phyloP scores from a whole-genome alignment of 2,329 filamentous ascomycete genomes.

The Ustulina deusta region DNA sequence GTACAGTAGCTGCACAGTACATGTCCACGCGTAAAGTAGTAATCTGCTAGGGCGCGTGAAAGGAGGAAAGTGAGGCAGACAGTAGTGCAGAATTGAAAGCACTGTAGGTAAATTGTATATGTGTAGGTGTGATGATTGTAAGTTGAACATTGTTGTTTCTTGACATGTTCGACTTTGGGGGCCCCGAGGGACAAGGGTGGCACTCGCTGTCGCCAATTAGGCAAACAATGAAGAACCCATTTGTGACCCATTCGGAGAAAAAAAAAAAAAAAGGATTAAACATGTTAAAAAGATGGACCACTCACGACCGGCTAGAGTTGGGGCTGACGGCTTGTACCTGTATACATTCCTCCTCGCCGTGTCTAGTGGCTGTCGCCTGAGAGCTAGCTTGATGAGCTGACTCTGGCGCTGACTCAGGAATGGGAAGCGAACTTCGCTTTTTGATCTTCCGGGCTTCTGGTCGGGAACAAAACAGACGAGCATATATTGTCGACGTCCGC shows the following conservation, averaged over 20 bases:
- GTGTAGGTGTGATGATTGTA: too few relatives aligned
- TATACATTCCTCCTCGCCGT: slow-evolving; percentile 9
- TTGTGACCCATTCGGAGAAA: slow-evolving; percentile 33
- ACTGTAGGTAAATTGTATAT: slow-evolving; percentile 13
- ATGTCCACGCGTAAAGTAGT: not conserved
- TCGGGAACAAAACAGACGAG: slow-evolving; percentile 43
- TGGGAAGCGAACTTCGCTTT: slow-evolving; percentile 43
- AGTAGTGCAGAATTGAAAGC: too few relatives aligned
- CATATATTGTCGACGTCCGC: slow-evolving; percentile 27
- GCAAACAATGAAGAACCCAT: slow-evolving; percentile 27
- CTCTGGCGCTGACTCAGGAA: slow-evolving; percentile 1
- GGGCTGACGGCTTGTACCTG: slow-evolving; percentile 30
- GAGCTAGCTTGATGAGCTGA: slow-evolving; percentile 22
- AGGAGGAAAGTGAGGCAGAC: slow-evolving; percentile 29
- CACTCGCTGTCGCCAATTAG: slow-evolving; percentile 8
- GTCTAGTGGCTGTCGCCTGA: slow-evolving; percentile 11
- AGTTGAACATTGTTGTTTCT: not conserved
- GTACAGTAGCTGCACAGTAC: not conserved
- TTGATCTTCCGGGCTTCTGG: slow-evolving; percentile 42
- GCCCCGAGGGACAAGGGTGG: too few relatives aligned
- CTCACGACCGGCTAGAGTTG: slow-evolving; percentile 44
- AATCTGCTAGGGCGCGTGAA: slow-evolving; percentile 26
- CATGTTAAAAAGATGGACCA: slow-evolving; percentile 28
- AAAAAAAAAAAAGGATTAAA: slow-evolving; percentile 13
- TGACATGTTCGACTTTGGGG: slow-evolving; percentile 12